A percentile compares a stretch with the other conserved stretches of the same genome.
These are phyloP conservation scores for Capsicum baccatum DNA, from an alignment of 257 asterid genomes.

Conservation along the genomic window DNA sequence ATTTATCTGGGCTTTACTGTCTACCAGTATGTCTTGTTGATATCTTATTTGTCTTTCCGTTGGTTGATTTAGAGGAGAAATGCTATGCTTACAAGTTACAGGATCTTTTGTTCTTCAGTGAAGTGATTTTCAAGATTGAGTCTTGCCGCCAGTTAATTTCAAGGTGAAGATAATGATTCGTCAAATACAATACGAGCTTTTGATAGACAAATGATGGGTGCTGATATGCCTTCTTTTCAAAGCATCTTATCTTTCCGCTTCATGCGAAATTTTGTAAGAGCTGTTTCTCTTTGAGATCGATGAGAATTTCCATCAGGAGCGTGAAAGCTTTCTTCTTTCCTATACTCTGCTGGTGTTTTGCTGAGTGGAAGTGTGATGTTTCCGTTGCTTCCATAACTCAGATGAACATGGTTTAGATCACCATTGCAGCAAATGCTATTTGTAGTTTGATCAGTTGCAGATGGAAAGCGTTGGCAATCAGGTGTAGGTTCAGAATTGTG, in stretches of 20 bases:
- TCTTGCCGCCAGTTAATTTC: background rate
- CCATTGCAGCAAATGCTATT: constrained; percentile 63
- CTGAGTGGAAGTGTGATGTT: constrained; percentile 36
- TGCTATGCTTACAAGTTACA: background rate
- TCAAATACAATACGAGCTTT: background rate
- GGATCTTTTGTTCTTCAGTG: background rate
- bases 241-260: constrained; percentile 96
- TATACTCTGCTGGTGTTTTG: constrained; percentile 46
- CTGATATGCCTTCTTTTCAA: constrained; percentile 80
- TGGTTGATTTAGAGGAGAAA: background rate
- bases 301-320: constrained; percentile 53
- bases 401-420: constrained; percentile 41
- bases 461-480: constrained; percentile 52
- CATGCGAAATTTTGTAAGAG: constrained; percentile 78
- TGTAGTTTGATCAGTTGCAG: constrained; percentile 64
- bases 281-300: constrained; percentile 85
- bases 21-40: background rate
- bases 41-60: background rate
- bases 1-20: background rate
- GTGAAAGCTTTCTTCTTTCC: constrained; percentile 53
- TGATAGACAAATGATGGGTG: background rate
- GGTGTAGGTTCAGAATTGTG: constrained; percentile 48
- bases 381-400: constrained; percentile 46
- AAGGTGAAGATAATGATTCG: background rate
- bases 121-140: background rate